Evolutionary conservation across 2,329 filamentous ascomycete species (phyloP).

Genomic region (Pyrenochaeta sp.): DNA sequence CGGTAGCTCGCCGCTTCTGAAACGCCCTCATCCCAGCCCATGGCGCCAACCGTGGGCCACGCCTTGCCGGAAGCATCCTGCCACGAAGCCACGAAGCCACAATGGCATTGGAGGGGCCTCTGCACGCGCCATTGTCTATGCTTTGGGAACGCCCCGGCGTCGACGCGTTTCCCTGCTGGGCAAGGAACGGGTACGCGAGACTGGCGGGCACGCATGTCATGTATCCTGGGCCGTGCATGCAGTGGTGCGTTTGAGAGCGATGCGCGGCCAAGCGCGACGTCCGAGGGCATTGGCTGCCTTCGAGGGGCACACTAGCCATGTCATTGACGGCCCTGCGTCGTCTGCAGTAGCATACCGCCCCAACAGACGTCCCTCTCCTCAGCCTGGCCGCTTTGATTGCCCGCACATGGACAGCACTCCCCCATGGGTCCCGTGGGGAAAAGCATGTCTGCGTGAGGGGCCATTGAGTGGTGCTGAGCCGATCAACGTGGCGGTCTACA

Average conservation of each 20-base stretch:
- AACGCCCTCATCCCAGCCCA: slow-evolving; percentile 12
- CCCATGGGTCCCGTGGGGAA: neutral
- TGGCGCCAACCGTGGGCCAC: neutral
- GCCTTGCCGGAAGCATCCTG: neutral
- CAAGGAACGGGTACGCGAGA: slow-evolving; percentile 5
- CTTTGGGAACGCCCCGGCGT: neutral
- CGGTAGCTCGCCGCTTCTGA: too few relatives aligned
- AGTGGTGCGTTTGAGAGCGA: slow-evolving; percentile 29
- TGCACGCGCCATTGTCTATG: neutral
- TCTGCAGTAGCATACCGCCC: neutral
- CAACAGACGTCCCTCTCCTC: slow-evolving; percentile 4
- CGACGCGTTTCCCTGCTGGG: slow-evolving; percentile 8
- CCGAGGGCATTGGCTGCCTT: slow-evolving; percentile 8
- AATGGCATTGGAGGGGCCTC: neutral
- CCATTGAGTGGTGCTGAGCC: neutral
- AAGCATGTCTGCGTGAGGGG: neutral
- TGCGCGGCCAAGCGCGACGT: slow-evolving; percentile 16
- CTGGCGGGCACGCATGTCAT: slow-evolving; percentile 9
- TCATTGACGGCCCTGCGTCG: neutral
- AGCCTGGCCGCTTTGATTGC: neutral
- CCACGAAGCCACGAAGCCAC: neutral
- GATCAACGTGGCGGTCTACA: slow-evolving; percentile 2
- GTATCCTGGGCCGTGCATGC: slow-evolving; percentile 20
- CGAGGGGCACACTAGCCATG: slow-evolving; percentile 1
- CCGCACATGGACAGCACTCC: too few relatives aligned